Evolutionary conservation across 306 rosid species (phyloP), one percentile per base, ranked within the genome.

Genomic region (Acacia crassicarpa): DNA sequence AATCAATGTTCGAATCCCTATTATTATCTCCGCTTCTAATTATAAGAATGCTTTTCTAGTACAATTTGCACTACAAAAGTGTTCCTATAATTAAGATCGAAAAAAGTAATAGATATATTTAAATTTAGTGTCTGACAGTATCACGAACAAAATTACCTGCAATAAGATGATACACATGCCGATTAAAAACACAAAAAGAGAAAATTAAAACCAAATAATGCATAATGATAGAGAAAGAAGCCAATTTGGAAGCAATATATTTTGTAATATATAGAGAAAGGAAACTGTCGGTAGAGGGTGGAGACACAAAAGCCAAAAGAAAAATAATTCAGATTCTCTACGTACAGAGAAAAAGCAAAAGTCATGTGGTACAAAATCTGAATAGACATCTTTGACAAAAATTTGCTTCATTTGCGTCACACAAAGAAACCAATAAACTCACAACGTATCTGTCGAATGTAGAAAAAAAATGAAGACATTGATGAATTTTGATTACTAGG

Each of bases 301-400:
- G 69, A 75, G 69, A 12, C 67, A 22, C 20, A 58, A 58, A 58
- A 9, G 59, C 45, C 45, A 62, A 59, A 59, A 22, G 15, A 19
- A 20, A 20, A 2, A 5, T 27, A 8, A 27, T 22, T 73, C 14
- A 38, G 41, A 38, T 38, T 38, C 41, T 38, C 4, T 27, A 30
- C 32, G 65, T 23, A 6, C 9, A 49, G 58, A 17, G 77, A 33
- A 73, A 73, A 51, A 32, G 78, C 53, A 51, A 51, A 51, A 44
- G 41, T 11, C 81, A 32, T 86, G 67, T 27, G 81, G 84, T 66
- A 20, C 85, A 77, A 76, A 83, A 80, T 76, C 74, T 78, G 65
- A 11, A 61, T 9, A 32, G 1, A 23, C 25, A 11, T 61, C 67
- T 61, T 61, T 61, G 67, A 12, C 67, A 23, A 61, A 61, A 3